phyloP scores from a whole-genome alignment of 1,139 yeast species.

The Blastobotrys serpentis region DNA sequence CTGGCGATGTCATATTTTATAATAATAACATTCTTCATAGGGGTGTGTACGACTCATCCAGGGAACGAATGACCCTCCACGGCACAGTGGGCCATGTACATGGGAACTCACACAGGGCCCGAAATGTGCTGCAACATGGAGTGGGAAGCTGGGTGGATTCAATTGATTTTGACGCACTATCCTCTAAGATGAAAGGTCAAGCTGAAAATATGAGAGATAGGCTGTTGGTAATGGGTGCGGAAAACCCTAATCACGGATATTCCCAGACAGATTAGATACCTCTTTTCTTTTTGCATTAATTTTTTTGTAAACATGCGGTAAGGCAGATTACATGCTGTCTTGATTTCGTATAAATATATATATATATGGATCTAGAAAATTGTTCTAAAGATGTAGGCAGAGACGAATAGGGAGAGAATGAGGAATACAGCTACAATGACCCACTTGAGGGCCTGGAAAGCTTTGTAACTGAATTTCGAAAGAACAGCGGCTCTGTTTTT shows the following conservation, averaged over 20 bases:
- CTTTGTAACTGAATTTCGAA: slow-evolving; percentile 6
- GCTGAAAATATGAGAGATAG: slow-evolving; percentile 17
- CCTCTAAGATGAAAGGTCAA: background rate
- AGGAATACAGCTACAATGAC: slow-evolving; percentile 1
- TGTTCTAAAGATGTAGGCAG: background rate
- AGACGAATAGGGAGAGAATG: background rate
- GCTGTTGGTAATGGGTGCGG: slow-evolving; percentile 14
- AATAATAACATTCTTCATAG: slow-evolving; percentile 55
- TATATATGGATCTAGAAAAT: no score
- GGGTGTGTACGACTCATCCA: slow-evolving; percentile 46
- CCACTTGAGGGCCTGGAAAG: background rate
- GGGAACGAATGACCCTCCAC: slow-evolving; percentile 50
- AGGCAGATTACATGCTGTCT: no score
- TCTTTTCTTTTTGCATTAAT: no score
- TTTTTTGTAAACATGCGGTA: no score
- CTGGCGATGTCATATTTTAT: slow-evolving; percentile 57
- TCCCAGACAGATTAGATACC: slow-evolving; percentile 16
- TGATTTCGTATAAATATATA: no score
- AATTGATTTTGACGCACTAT: slow-evolving; percentile 11
- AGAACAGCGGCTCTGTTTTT: slow-evolving; percentile 43
- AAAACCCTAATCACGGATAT: slow-evolving; percentile 13
- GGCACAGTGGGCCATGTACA: slow-evolving; percentile 54
- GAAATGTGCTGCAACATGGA: slow-evolving; percentile 56
- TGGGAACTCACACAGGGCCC: slow-evolving; percentile 49
- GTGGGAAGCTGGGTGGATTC: slow-evolving; percentile 48